Evolutionary conservation across 768 basidiomycete species (phyloP).

Genomic region (Hortiboletus campestris): DNA sequence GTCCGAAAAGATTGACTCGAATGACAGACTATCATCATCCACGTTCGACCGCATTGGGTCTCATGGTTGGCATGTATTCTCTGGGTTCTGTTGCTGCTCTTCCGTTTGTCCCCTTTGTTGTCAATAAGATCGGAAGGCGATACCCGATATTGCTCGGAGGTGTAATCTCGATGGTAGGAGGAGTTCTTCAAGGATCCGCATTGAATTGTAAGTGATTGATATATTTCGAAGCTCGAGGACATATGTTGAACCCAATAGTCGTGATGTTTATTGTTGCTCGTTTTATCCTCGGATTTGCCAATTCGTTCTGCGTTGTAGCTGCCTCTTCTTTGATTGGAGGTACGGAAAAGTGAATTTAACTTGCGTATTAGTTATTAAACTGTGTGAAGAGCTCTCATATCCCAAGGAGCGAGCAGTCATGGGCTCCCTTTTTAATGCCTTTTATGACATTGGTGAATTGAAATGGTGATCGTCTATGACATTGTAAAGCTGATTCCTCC

Average conservation of each 20-base stretch:
- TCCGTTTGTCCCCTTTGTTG: conserved; percentile 34
- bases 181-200: conserved; percentile 18
- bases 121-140: conserved; percentile 16
- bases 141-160: conserved; percentile 15
- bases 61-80: conserved; percentile 49
- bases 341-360: background rate
- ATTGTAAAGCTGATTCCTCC: background rate
- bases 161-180: conserved; percentile 6
- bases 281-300: conserved; percentile 15
- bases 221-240: background rate
- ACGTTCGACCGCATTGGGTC: background rate
- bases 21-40: background rate
- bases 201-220: conserved; percentile 6
- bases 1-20: background rate
- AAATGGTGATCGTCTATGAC: background rate
- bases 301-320: conserved; percentile 12
- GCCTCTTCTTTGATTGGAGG: background rate
- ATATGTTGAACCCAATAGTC: background rate
- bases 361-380: no score
- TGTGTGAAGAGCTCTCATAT: conserved; percentile 14
- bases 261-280: conserved; percentile 15
- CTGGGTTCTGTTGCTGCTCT: conserved; percentile 56
- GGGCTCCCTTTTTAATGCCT: background rate
- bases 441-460: conserved; percentile 6
- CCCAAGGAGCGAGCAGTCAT: background rate